Evolutionary conservation across 257 asterid species (phyloP).

Genomic region (Petunia axillaris): DNA sequence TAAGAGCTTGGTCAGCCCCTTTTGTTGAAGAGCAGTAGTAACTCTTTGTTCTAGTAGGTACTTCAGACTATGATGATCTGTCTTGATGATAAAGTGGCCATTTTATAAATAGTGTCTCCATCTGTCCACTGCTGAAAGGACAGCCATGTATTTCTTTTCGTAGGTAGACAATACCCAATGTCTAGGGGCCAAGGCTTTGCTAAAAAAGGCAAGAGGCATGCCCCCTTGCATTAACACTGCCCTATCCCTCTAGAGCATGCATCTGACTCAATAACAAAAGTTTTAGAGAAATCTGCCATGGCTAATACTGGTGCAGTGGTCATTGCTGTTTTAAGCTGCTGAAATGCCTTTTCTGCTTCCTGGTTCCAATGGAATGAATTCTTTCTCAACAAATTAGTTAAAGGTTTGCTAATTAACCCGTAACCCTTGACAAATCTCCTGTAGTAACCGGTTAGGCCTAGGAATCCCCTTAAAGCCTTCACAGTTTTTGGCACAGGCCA

Average conservation of each 20-base stretch:
- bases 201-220: too few species aligned
- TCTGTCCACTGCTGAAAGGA: too few species aligned
- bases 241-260: background rate
- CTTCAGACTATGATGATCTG: too few species aligned
- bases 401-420: background rate
- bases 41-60: too few species aligned
- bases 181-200: background rate
- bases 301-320: background rate
- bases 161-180: too few species aligned
- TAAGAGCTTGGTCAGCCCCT: too few species aligned
- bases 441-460: background rate
- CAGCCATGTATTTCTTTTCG: too few species aligned
- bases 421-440: background rate
- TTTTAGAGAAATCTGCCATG: background rate
- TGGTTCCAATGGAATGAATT: background rate
- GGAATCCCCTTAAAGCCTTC: background rate
- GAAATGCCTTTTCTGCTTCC: background rate
- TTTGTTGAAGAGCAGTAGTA: background rate
- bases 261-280: too few species aligned
- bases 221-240: background rate
- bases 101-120: background rate
- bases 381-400: background rate
- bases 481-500: background rate
- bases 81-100: background rate
- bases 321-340: background rate